These are phyloP conservation scores for Mycosphaerella arachidis DNA, from an alignment of 2,329 filamentous ascomycete genomes.

Conservation along the genomic window DNA sequence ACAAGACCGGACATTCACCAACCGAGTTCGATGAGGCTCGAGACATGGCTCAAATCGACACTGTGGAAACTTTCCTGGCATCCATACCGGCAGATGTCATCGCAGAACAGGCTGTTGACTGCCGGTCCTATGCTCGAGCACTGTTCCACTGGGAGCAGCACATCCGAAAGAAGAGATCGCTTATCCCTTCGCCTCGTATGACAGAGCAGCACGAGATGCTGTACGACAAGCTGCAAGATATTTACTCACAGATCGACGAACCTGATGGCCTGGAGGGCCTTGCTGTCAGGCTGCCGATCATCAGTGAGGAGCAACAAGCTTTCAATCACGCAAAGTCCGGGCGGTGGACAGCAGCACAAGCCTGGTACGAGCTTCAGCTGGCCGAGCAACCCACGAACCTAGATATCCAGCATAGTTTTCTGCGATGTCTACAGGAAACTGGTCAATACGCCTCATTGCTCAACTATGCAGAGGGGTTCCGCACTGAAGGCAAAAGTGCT, in stretches of 20 bases:
- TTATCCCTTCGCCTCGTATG: conserved; percentile 39
- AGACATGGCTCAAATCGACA: conserved; percentile 52
- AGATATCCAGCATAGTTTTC: conserved; percentile 74
- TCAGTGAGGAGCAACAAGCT: conserved; percentile 92
- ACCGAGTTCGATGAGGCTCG: conserved; percentile 49
- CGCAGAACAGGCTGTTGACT: conserved; percentile 83
- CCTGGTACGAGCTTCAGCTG: conserved; percentile 92
- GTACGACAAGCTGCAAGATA: conserved; percentile 69
- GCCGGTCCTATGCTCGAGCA: conserved; percentile 85
- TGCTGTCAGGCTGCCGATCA: conserved; percentile 74
- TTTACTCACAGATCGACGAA: conserved; percentile 96
- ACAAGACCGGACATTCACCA: conserved; percentile 41
- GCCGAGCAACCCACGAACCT: conserved; percentile 71
- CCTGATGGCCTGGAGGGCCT: conserved; percentile 95
- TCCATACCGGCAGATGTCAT: conserved; percentile 67
- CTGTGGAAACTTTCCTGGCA: conserved; percentile 69
- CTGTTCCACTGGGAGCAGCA: conserved; percentile 94
- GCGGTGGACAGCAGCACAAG: conserved; percentile 89
- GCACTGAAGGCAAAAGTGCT: conserved; percentile 7
- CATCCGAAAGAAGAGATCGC: conserved; percentile 54
- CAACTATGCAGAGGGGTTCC: conserved; percentile 77
- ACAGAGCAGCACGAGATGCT: conserved; percentile 46
- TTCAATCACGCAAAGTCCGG: conserved; percentile 89
- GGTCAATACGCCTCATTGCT: conserved; percentile 73
- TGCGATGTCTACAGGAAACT: conserved; percentile 89